Evolutionary conservation across 345 rosid genomes (phyloP).

Genomic region (Populus euphratica): DNA sequence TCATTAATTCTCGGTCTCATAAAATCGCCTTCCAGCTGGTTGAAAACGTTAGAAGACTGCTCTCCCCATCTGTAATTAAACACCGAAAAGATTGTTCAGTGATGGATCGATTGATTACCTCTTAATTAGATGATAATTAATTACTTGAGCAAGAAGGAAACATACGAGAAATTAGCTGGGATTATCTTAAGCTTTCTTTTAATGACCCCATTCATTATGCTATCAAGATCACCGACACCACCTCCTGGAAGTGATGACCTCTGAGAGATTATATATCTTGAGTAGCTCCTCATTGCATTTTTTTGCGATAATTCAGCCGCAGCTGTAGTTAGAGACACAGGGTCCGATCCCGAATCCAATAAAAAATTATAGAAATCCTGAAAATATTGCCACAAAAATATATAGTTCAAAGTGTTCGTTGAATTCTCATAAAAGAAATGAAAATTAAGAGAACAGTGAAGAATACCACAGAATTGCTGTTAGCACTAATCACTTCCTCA

Average conservation of each 20-base stretch:
- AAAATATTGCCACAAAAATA: not conserved
- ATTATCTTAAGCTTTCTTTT: slow-evolving; percentile 72
- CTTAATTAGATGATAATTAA: not conserved
- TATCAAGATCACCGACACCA: slow-evolving; percentile 33
- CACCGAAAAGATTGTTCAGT: not conserved
- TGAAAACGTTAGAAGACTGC: slow-evolving; percentile 52
- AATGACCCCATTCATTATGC: slow-evolving; percentile 65
- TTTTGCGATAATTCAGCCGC: slow-evolving; percentile 23
- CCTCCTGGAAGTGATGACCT: slow-evolving; percentile 30
- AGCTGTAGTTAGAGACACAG: slow-evolving; percentile 29
- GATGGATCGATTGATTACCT: no score
- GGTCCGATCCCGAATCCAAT: slow-evolving; percentile 49
- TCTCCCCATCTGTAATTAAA: slow-evolving; percentile 68
- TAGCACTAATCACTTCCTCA: slow-evolving; percentile 31
- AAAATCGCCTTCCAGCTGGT: slow-evolving; percentile 52
- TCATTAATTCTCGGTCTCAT: slow-evolving; percentile 74
- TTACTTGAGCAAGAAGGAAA: not conserved
- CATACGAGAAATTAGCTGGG: slow-evolving; percentile 59
- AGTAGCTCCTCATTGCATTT: slow-evolving; percentile 40
- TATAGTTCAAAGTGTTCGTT: not conserved
- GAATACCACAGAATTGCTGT: slow-evolving; percentile 65
- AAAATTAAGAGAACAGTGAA: not conserved
- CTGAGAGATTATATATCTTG: slow-evolving; percentile 43
- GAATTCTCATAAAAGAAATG: not conserved
- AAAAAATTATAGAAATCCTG: slow-evolving; percentile 87